A percentile compares a stretch with the other conserved stretches of the same genome.
Conservation (phyloP, 768 basidiomycete species). For the Boletus subparvulus region DNA sequence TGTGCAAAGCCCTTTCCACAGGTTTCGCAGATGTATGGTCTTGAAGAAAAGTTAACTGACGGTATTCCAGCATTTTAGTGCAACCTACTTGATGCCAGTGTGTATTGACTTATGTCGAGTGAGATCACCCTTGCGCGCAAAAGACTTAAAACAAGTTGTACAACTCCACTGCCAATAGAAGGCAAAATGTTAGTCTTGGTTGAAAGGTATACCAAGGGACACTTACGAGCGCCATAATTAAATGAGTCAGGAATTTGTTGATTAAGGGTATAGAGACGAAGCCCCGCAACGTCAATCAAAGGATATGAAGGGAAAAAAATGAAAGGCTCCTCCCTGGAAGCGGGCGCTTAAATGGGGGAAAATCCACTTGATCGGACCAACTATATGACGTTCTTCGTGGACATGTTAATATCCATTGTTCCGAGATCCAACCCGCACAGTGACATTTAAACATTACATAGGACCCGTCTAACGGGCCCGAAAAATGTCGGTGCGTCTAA, state of each 20-base stretch:
- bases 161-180: slow-evolving; percentile 38
- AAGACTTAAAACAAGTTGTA: slow-evolving; percentile 46
- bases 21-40: slow-evolving; percentile 49
- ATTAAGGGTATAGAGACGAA: slow-evolving; percentile 37
- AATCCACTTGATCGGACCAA: slow-evolving; percentile 11
- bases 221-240: slow-evolving; percentile 27
- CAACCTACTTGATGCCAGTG: slow-evolving; percentile 46
- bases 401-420: slow-evolving; percentile 24
- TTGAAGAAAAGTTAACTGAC: slow-evolving; percentile 25
- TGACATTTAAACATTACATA: slow-evolving; percentile 2
- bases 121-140: slow-evolving; percentile 59
- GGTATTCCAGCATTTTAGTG: not conserved
- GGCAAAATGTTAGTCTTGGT: not conserved
- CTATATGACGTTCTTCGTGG: slow-evolving; percentile 7
- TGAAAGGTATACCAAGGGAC: not conserved
- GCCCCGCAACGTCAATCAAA: slow-evolving; percentile 44
- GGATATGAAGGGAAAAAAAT: slow-evolving; percentile 11
- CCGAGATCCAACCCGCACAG: not conserved
- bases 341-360: slow-evolving; percentile 20
- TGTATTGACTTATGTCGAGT: slow-evolving; percentile 56
- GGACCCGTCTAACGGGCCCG: slow-evolving; percentile 9
- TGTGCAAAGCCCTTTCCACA: slow-evolving; percentile 63
- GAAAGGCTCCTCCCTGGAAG: not conserved
- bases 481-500: slow-evolving; percentile 6
- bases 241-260: slow-evolving; percentile 3